phyloP scores from a whole-genome alignment of 1,284 basidiomycete species.

The Schizophyllum amplum region DNA sequence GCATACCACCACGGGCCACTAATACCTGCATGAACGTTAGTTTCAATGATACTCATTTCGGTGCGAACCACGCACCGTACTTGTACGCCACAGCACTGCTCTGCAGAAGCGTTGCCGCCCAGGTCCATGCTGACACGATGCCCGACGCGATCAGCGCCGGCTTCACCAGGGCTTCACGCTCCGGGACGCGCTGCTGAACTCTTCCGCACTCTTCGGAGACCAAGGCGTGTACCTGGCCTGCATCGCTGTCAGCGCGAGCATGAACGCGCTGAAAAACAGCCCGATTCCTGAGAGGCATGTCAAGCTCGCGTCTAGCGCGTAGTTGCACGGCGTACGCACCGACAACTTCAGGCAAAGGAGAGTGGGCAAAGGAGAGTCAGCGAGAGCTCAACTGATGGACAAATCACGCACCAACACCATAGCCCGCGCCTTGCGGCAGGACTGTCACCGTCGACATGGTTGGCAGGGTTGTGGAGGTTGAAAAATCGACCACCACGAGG shows the following conservation, averaged over 20 bases:
- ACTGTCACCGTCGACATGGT: constrained; percentile 20
- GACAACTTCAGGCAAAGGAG: constrained; percentile 41
- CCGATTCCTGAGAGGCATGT: constrained; percentile 53
- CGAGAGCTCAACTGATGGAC: neutral
- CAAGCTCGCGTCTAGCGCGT: neutral
- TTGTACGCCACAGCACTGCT: constrained; percentile 79
- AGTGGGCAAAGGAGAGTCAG: constrained; percentile 1
- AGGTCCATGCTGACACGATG: constrained; percentile 84
- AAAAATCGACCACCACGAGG: neutral
- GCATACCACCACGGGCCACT: constrained; percentile 69
- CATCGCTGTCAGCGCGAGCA: constrained; percentile 62
- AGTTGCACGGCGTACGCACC: constrained; percentile 28
- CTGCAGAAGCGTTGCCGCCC: constrained; percentile 61
- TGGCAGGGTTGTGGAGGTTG: too few relatives aligned
- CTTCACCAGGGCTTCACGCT: constrained; percentile 75
- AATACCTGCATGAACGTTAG: constrained; percentile 21
- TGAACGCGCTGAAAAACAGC: constrained; percentile 74
- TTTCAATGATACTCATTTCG: neutral
- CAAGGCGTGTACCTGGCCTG: constrained; percentile 69
- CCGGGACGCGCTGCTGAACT: constrained; percentile 78
- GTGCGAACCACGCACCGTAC: constrained; percentile 50
- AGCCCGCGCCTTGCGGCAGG: constrained; percentile 65
- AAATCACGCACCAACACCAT: constrained; percentile 67
- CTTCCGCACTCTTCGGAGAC: constrained; percentile 65
- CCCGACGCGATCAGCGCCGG: constrained; percentile 87